Evolutionary conservation across 192 early-diverging fungal species (phyloP).

Genomic region (Coemansia sp.): DNA sequence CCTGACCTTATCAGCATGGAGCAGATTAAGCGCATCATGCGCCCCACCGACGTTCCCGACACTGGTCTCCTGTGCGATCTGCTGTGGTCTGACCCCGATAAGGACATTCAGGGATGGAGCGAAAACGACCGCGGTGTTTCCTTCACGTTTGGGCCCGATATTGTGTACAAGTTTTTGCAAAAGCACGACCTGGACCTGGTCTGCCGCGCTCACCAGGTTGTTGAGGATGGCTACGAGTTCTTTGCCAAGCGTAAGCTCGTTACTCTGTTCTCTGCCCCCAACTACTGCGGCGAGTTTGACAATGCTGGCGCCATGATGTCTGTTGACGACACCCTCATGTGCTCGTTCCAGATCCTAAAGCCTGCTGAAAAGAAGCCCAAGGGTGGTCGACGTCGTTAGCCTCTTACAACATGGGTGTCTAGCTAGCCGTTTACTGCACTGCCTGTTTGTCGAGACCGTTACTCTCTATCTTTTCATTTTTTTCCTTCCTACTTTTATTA

Average conservation of each 20-base stretch:
- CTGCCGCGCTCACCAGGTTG: constrained; percentile 92
- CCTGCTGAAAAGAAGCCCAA: constrained; percentile 76
- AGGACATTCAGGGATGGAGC: constrained; percentile 90
- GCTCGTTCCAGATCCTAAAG: constrained; percentile 83
- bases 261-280: constrained; percentile 92
- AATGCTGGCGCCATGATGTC: constrained; percentile 89
- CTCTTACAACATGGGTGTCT: background rate
- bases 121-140: constrained; percentile 96
- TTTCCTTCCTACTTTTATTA: background rate
- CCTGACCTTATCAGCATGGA: constrained; percentile 97
- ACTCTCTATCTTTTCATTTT: background rate
- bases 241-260: constrained; percentile 87
- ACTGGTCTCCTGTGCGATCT: constrained; percentile 94
- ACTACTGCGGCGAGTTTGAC: constrained; percentile 98
- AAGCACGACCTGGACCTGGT: constrained; percentile 91
- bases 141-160: constrained; percentile 85
- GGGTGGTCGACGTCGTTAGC: constrained; percentile 42
- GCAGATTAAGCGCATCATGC: constrained; percentile 94
- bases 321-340: constrained; percentile 86
- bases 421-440: background rate
- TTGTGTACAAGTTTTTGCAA: constrained; percentile 80
- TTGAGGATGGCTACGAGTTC: constrained; percentile 98
- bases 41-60: constrained; percentile 97
- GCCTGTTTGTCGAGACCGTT: background rate
- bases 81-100: constrained; percentile 97